phyloP scores from a whole-genome alignment of 2,329 filamentous ascomycete genomes.

The Scedosporium apiospermum region DNA sequence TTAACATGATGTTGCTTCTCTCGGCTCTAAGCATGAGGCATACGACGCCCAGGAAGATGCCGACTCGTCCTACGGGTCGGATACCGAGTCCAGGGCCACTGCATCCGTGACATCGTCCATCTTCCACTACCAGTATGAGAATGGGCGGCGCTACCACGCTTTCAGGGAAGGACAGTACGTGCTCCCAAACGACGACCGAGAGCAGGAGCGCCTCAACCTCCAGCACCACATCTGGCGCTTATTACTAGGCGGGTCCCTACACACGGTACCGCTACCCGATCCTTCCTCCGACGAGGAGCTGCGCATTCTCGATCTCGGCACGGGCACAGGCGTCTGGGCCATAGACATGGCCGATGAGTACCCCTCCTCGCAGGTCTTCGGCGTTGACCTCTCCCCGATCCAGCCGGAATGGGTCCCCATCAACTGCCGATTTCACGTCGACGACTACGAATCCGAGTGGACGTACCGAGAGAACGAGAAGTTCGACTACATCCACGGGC shows the following conservation, averaged over 20 bases:
- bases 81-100: slow-evolving; percentile 3
- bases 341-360: slow-evolving; percentile 36
- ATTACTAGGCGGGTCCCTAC: slow-evolving; percentile 31
- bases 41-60: not conserved
- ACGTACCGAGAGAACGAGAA: slow-evolving; percentile 28
- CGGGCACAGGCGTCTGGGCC: slow-evolving; percentile 51
- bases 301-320: slow-evolving; percentile 47
- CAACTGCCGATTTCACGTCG: slow-evolving; percentile 56
- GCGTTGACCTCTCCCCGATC: slow-evolving; percentile 49
- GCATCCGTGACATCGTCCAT: slow-evolving; percentile 31
- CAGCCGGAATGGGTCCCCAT: slow-evolving; percentile 48
- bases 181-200: slow-evolving; percentile 41
- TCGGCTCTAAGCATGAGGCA: not conserved
- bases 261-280: slow-evolving; percentile 32
- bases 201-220: slow-evolving; percentile 44
- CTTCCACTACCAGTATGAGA: slow-evolving; percentile 33
- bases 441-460: slow-evolving; percentile 48
- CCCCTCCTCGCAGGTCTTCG: slow-evolving; percentile 25
- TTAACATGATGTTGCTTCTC: not conserved
- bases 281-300: slow-evolving; percentile 12
- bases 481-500: slow-evolving; percentile 22
- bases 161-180: slow-evolving; percentile 34
- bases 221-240: slow-evolving; percentile 44
- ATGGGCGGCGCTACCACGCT: slow-evolving; percentile 38
- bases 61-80: not conserved